phyloP scores from a whole-genome alignment of 2,329 filamentous ascomycete genomes.

The Xylaria digitata region DNA sequence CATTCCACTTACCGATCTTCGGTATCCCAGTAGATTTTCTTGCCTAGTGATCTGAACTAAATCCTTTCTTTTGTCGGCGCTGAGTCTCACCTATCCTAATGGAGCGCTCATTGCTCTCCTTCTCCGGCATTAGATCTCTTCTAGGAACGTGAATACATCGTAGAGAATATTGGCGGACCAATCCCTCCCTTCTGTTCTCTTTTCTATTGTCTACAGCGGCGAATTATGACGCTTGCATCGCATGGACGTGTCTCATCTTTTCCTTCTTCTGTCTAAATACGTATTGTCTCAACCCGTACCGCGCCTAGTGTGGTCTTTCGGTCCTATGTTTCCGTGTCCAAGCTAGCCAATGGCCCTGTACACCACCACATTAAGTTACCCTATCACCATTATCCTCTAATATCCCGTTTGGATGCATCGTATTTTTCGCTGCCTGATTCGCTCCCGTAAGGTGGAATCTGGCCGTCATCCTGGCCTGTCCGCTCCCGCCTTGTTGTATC shows the following conservation, averaged over 20 bases:
- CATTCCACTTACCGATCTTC: too few relatives aligned
- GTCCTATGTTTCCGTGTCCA: neutral
- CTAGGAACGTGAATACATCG: neutral
- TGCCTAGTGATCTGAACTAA: too few relatives aligned
- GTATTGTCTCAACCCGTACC: neutral
- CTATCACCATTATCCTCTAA: neutral
- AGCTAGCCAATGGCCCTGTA: neutral
- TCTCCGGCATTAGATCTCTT: neutral
- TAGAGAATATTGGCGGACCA: slow-evolving; percentile 21
- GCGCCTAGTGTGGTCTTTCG: neutral
- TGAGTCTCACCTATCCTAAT: too few relatives aligned
- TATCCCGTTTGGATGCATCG: slow-evolving; percentile 39
- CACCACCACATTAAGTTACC: neutral
- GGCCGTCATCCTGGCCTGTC: slow-evolving; percentile 29
- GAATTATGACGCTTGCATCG: slow-evolving; percentile 21
- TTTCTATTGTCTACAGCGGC: neutral
- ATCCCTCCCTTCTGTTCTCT: slow-evolving; percentile 13
- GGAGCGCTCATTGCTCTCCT: too few relatives aligned
- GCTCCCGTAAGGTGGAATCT: slow-evolving; percentile 31
- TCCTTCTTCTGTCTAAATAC: neutral
- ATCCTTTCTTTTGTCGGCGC: too few relatives aligned
- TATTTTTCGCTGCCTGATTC: slow-evolving; percentile 38
- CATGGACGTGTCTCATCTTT: neutral
- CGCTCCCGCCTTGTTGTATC: slow-evolving; percentile 36
- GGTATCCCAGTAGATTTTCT: too few relatives aligned